phyloP scores from a whole-genome alignment of 2,329 filamentous ascomycete genomes.

The Elsinoe australis region DNA sequence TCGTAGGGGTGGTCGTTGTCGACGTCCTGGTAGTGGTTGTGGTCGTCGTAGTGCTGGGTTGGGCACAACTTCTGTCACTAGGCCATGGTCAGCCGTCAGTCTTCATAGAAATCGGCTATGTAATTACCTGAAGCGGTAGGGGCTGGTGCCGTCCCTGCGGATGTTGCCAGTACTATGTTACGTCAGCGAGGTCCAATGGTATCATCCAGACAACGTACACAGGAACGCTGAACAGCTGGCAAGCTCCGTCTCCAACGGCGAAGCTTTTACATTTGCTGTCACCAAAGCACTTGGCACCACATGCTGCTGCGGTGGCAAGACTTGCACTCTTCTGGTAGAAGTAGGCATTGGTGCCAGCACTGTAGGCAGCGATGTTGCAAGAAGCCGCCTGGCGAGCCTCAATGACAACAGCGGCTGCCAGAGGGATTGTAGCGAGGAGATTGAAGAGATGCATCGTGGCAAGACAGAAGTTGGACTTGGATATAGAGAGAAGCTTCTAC shows the following conservation, averaged over 20 bases:
- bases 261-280: background rate
- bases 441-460: conserved; percentile 10
- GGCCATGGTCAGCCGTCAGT: too few species aligned
- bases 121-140: background rate
- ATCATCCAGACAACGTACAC: background rate
- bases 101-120: too few species aligned
- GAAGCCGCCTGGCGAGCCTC: background rate
- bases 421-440: background rate
- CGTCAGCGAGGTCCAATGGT: background rate
- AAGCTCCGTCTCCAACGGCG: conserved; percentile 3
- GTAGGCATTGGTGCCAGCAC: background rate
- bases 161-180: background rate
- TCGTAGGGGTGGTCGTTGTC: background rate
- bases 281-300: background rate
- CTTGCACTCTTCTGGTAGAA: conserved; percentile 7
- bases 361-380: background rate
- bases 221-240: background rate
- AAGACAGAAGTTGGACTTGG: too few species aligned
- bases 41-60: background rate
- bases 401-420: background rate
- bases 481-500: too few species aligned
- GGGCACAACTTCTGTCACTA: too few species aligned
- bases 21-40: background rate
- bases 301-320: background rate
- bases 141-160: background rate